Percentiles rank a stretch among this genome's conserved stretches.
These are phyloP conservation scores for Penicillium psychrofluorescens DNA, from an alignment of 495 filamentous ascomycete genomes.

Conservation along the genomic window DNA sequence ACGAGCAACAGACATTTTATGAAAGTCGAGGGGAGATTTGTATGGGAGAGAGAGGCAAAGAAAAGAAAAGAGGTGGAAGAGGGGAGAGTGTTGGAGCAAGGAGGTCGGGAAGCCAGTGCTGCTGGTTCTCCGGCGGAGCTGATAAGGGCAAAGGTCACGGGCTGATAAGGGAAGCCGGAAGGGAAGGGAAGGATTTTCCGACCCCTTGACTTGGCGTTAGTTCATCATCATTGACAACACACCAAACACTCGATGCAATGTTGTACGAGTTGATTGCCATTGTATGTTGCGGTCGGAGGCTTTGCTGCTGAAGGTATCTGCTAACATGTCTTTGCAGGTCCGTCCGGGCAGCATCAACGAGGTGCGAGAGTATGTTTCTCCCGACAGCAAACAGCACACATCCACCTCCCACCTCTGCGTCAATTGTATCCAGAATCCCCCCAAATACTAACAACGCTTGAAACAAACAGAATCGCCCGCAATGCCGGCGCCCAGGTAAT, in stretches of 20 bases:
- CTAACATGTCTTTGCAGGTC: slow-evolving; percentile 48
- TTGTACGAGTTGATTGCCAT: slow-evolving; percentile 96
- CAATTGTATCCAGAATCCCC: slow-evolving; percentile 1
- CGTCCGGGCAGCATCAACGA: slow-evolving; percentile 80
- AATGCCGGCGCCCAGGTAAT: slow-evolving; percentile 81
- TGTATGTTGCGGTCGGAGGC: slow-evolving; percentile 44
- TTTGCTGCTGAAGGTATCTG: background rate
- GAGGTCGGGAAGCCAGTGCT: too few relatives aligned
- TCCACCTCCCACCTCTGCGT: slow-evolving; percentile 1
- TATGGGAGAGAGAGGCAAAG: slow-evolving; percentile 12
- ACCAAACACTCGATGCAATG: slow-evolving; percentile 47
- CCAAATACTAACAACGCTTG: slow-evolving; percentile 9
- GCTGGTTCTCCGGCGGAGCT: slow-evolving; percentile 20
- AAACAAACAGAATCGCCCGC: slow-evolving; percentile 64
- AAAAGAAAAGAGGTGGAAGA: slow-evolving; percentile 14
- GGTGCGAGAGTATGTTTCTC: slow-evolving; percentile 79
- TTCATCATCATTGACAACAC: too few relatives aligned
- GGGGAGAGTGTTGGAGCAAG: background rate
- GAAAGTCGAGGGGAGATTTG: slow-evolving; percentile 1
- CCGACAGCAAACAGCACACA: background rate
- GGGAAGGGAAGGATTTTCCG: slow-evolving; percentile 14
- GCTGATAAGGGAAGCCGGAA: slow-evolving; percentile 11
- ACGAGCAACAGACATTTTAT: slow-evolving; percentile 36
- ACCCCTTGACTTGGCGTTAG: too few relatives aligned
- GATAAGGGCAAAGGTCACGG: too few relatives aligned